A percentile compares a stretch with the other conserved stretches of the same genome.
Conservation (phyloP, 768 basidiomycete genomes). For the Boletus tomentosulus region DNA sequence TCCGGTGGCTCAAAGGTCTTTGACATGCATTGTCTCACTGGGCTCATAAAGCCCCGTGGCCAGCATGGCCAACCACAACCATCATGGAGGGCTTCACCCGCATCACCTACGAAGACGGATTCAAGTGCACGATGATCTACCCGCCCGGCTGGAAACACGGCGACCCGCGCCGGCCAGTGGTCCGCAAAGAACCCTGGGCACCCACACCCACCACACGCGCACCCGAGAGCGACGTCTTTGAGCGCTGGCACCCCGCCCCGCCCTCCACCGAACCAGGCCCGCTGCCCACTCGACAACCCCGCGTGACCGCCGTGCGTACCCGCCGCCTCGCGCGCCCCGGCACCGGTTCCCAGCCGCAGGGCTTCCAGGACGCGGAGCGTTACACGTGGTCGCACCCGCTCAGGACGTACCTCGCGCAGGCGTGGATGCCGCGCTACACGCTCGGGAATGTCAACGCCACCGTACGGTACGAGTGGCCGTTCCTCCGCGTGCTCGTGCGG, state of each 20-base stretch:
- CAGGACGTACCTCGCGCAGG: conserved; percentile 2
- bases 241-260: no score
- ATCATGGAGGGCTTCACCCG: conserved; percentile 7
- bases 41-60: neutral
- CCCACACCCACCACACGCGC: neutral
- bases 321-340: no score
- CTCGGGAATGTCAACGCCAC: neutral
- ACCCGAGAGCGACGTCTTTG: neutral
- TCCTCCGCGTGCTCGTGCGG: neutral
- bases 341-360: no score
- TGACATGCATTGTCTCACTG: neutral
- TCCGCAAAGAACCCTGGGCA: neutral
- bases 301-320: neutral
- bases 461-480: conserved; percentile 6
- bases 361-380: neutral
- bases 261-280: neutral
- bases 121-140: conserved; percentile 9
- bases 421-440: conserved; percentile 12
- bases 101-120: conserved; percentile 2
- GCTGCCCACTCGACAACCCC: neutral
- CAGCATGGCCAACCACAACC: neutral
- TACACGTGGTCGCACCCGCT: conserved; percentile 3
- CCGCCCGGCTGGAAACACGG: conserved; percentile 4
- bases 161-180: conserved; percentile 2
- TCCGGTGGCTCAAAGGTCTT: no score